These are phyloP conservation scores for Epichloe scottii DNA, from an alignment of 2,329 filamentous ascomycete species.

Conservation along the genomic window DNA sequence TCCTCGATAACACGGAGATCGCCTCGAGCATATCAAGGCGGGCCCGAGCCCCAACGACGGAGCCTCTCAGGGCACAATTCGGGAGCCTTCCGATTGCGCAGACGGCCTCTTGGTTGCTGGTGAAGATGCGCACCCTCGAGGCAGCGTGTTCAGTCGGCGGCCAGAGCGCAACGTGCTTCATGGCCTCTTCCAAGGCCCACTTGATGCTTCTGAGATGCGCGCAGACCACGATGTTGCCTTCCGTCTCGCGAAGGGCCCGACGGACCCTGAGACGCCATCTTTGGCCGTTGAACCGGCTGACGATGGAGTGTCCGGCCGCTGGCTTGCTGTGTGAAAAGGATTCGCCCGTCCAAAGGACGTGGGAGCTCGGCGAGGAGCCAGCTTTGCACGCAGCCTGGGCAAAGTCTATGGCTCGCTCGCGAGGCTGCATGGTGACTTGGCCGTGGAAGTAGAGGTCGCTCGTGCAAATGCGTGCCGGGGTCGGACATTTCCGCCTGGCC, in stretches of 20 bases:
- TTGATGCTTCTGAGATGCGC: background rate
- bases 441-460: background rate
- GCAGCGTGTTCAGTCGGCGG: background rate
- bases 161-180: background rate
- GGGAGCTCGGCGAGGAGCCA: background rate
- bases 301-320: background rate
- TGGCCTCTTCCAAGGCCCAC: background rate
- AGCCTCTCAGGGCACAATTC: background rate
- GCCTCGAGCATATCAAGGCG: background rate
- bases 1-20: background rate
- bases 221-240: too few species aligned
- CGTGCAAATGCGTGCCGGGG: background rate
- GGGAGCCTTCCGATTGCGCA: background rate
- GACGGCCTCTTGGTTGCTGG: background rate
- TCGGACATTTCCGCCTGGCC: too few species aligned
- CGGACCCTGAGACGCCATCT: background rate
- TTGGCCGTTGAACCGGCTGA: background rate
- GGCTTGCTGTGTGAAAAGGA: too few species aligned
- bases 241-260: background rate
- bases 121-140: background rate
- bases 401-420: background rate
- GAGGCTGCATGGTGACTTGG: background rate
- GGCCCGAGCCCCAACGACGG: background rate
- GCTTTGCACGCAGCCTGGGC: background rate
- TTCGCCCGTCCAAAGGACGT: background rate